Evolutionary conservation across 2,329 filamentous ascomycete genomes (phyloP), one percentile per base, ranked within the genome.

Genomic region (Thermoascus crustaceus): DNA sequence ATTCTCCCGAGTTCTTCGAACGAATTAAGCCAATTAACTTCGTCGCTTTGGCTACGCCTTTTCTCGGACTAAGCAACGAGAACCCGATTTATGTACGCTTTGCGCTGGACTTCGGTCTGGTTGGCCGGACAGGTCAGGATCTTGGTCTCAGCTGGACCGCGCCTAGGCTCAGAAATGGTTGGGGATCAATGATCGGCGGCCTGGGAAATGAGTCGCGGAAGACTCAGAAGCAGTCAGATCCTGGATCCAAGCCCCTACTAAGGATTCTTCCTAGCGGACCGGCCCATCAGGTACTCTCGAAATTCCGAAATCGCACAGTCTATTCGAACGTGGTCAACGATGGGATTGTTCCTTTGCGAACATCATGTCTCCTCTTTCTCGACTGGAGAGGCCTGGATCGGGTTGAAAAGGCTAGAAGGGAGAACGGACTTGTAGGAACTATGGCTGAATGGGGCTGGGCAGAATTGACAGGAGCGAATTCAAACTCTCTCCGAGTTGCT

Each of bases 271-370:
- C 91, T 0, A 94, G 85, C 5, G 89, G 89, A 0, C 88, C 89
- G 10, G 91, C 89, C 5, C 88, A 95, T 58, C 76, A 78, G 36
- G 89, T 88, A 1, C 64, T 96, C 25, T 80, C 82, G 54, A 86
- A 85, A 62, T 96, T 96, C 58, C 73, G 85, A 14, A 94, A 93
- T 56, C 74, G 89, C 10, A 96, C 91, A 0, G 72, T 95, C 1
- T 96, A 96, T 58, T 94, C 88, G 2, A 96, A 96, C 52, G 88
- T 96, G 8, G 89, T 96, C 47, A 96, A 96, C 53, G 89, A 96
- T 61, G 89, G 88, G 3, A 95, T 98, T 47, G 91, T 98, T 4
- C 91, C 91, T 2, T 66, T 98, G 21, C 78, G 91, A 14, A 98
- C 91, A 4, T 96, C 89, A 44, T 98, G 89, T 58, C 68, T 98